These are phyloP conservation scores for Sclerotiophoma versabilis DNA, from an alignment of 2,329 filamentous ascomycete genomes.

Conservation along the genomic window DNA sequence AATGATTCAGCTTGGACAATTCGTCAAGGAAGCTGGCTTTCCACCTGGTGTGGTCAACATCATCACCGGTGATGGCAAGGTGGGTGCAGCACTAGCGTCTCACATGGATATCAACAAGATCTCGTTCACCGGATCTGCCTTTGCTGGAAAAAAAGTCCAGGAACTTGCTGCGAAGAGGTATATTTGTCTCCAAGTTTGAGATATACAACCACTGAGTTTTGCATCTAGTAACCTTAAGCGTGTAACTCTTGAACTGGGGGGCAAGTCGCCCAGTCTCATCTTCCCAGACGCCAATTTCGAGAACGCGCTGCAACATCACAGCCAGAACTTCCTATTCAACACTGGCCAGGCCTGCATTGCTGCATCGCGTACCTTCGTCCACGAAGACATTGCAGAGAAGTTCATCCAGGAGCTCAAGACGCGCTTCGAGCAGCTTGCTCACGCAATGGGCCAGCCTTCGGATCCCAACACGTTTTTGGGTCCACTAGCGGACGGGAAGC, in stretches of 20 bases:
- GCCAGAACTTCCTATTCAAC: conserved; percentile 37
- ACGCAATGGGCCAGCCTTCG: conserved; percentile 31
- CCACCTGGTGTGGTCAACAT: conserved; percentile 53
- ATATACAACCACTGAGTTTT: neutral
- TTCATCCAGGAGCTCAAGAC: conserved; percentile 38
- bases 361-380: conserved; percentile 39
- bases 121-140: conserved; percentile 50
- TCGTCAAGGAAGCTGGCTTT: conserved; percentile 46
- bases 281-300: conserved; percentile 59
- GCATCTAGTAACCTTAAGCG: conserved; percentile 41
- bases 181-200: neutral
- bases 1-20: conserved; percentile 27
- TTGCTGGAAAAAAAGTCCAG: conserved; percentile 47
- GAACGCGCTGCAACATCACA: conserved; percentile 45
- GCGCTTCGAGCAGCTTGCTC: conserved; percentile 27
- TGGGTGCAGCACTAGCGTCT: conserved; percentile 45
- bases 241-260: conserved; percentile 57
- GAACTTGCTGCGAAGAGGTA: conserved; percentile 36
- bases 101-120: conserved; percentile 54
- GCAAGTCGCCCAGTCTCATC: conserved; percentile 56
- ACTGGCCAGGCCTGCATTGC: conserved; percentile 37
- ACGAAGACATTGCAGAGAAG: conserved; percentile 36
- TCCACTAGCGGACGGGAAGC: conserved; percentile 37
- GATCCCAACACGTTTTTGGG: conserved; percentile 35
- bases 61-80: conserved; percentile 38